Evolutionary conservation across 1,139 yeast genomes (phyloP), one percentile per base, ranked within the genome.

Genomic region (Blastobotrys proliferans): DNA sequence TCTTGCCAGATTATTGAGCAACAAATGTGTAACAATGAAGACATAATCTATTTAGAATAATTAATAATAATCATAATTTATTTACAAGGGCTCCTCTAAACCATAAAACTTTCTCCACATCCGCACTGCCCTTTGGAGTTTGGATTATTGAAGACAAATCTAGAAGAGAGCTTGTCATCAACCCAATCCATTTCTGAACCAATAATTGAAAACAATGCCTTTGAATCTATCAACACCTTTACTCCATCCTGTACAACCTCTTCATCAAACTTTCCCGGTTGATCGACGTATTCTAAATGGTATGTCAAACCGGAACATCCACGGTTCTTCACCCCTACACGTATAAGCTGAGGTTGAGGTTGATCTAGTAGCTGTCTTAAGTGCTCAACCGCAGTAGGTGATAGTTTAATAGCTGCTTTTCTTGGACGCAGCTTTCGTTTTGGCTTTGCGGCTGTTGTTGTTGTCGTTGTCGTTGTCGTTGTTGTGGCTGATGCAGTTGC

Each of bases 161-260:
- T 77, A 14, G 94, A 81, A 28, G 90, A 78, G 51, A 92, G 71
- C 64, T 87, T 88, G 61, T 92, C 97, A 60, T 92, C 97, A 47
- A 86, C 72, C 95, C 97, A 92, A 67, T 92, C 98, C 98, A 92
- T 92, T 66, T 88, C 95, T 3, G 95, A 83, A 1, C 98, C 98
- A 47, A 92, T 95, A 40, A 92, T 90, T 52, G 94, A 83, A 63
- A 92, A 90, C 48, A 92, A 72, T 1, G 98, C 97, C 65, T 92
- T 92, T 21, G 97, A 88, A 63, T 92, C 98, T 45, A 92, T 87
- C 49, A 90, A 73, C 4, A 92, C 95, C 65, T 81, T 85, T 38
- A 92, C 95, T 21, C 94, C 97, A 56, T 88, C 96, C 66, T 90
- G 97, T 6, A 54, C 56, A 14, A 92, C 86, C 49, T 82, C 73